Evolutionary conservation across 2,329 filamentous ascomycete genomes (phyloP).

Genomic region (Fusarium dimerum): DNA sequence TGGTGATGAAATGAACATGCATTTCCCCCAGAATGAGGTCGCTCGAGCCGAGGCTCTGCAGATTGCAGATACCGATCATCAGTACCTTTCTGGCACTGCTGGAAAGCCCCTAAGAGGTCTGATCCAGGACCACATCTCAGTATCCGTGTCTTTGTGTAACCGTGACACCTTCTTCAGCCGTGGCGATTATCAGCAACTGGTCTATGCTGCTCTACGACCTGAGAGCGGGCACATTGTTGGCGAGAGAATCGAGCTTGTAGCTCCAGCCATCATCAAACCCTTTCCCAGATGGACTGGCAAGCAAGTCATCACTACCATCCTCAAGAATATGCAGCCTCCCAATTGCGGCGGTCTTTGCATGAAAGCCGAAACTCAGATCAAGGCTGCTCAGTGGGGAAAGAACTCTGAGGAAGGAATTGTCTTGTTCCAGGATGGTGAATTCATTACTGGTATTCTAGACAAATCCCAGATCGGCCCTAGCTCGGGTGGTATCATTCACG

Average conservation of each 20-base stretch:
- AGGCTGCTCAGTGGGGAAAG: conserved; percentile 75
- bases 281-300: conserved; percentile 89
- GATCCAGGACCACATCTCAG: conserved; percentile 97
- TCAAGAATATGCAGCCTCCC: conserved; percentile 85
- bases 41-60: conserved; percentile 90
- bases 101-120: conserved; percentile 92
- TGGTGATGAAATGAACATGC: conserved; percentile 99
- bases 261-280: conserved; percentile 82
- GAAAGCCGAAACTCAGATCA: conserved; percentile 75
- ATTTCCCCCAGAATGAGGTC: conserved; percentile 96
- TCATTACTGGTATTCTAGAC: conserved; percentile 89
- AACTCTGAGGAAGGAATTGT: conserved; percentile 79
- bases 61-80: conserved; percentile 94
- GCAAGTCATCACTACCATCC: conserved; percentile 87
- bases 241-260: conserved; percentile 77
- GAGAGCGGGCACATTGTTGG: conserved; percentile 86
- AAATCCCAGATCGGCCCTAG: conserved; percentile 92
- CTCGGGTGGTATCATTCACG: conserved; percentile 84
- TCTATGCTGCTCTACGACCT: conserved; percentile 86
- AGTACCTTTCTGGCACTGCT: conserved; percentile 91
- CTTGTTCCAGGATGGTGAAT: conserved; percentile 81
- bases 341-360: conserved; percentile 78
- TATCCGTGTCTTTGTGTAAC: conserved; percentile 87
- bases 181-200: conserved; percentile 88
- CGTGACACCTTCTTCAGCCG: conserved; percentile 88